Percentiles rank a stretch among this genome's conserved stretches.
phyloP scores from a whole-genome alignment of 768 basidiomycete species.

The Atractiella rhizophila region DNA sequence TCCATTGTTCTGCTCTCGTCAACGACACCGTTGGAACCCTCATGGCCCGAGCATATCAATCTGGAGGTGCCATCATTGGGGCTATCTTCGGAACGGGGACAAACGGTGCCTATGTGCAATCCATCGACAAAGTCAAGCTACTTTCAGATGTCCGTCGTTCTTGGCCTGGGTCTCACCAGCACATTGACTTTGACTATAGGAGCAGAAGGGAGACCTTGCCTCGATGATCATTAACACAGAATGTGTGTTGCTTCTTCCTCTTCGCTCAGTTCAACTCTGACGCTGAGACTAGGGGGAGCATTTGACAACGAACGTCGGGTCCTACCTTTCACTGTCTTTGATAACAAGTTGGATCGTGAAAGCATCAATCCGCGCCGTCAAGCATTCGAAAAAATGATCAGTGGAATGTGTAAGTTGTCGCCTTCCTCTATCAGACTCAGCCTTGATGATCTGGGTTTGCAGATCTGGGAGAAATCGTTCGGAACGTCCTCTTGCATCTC shows the following conservation, averaged over 20 bases:
- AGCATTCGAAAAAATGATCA: slow-evolving; percentile 93
- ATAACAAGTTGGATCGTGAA: slow-evolving; percentile 72
- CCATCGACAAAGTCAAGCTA: slow-evolving; percentile 49
- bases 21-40: slow-evolving; percentile 94
- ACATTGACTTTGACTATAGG: no score
- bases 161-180: no score
- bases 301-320: slow-evolving; percentile 79
- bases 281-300: slow-evolving; percentile 34
- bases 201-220: slow-evolving; percentile 19
- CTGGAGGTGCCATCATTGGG: slow-evolving; percentile 58
- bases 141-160: no score
- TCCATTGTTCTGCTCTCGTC: slow-evolving; percentile 70
- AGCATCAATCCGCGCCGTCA: slow-evolving; percentile 74
- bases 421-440: neutral
- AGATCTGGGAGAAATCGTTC: slow-evolving; percentile 73
- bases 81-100: slow-evolving; percentile 96
- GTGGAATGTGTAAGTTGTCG: slow-evolving; percentile 48
- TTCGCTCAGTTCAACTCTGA: neutral
- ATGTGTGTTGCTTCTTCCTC: slow-evolving; percentile 25
- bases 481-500: slow-evolving; percentile 57
- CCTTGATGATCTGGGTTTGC: neutral
- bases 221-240: slow-evolving; percentile 91
- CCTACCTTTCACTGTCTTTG: slow-evolving; percentile 66
- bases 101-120: slow-evolving; percentile 89
- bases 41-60: slow-evolving; percentile 75